Evolutionary conservation across 257 asterid species (phyloP), one percentile per base, ranked within the genome.

Genomic region (Ilex aquifolium): DNA sequence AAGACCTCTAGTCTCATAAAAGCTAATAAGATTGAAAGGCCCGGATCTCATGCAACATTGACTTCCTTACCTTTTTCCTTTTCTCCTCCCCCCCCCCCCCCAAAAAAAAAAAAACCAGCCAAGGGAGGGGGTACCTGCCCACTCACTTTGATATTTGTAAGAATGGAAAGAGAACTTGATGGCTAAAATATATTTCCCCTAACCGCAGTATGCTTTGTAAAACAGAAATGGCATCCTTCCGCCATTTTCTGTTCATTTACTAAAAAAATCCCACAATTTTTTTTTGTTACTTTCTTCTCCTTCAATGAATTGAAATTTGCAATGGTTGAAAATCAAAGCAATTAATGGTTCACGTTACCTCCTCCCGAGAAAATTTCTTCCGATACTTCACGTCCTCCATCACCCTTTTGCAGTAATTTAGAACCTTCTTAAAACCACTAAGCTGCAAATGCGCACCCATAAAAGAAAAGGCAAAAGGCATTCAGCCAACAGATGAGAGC

Each of bases 361-460:
- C 99, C 86, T 93, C 99, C 2, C 95, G 97, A 31, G 97, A 82
- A 42, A 90, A 85, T 71, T 79, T 66, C 81, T 77, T 88, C 73
- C 99, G 88, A 74, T 90, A 84, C 76, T 74, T 88, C 63, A 90
- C 91, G 73, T 93, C 99, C 72, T 86, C 97, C 77, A 68, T 82
- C 69, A 90, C 96, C 66, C 77, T 93, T 76, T 90, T 90, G 65
- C 95, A 82, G 78, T 88, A 93, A 78, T 93, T 93, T 78, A 93
- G 68, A 66, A 93, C 99, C 92, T 93, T 93, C 83, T 93, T 93
- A 79, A 85, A 93, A 63, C 99, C 99, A 83, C 96, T 93, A 72
- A 90, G 97, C 99, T 93, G 95, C 76, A 78, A 71, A 78, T 73
- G 63, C 62, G 81, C 66, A 46, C 2, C 2, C 57, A 53, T 53